Conservation (phyloP, 805 yeast genomes). For the Metschnikowia aberdeeniae region DNA sequence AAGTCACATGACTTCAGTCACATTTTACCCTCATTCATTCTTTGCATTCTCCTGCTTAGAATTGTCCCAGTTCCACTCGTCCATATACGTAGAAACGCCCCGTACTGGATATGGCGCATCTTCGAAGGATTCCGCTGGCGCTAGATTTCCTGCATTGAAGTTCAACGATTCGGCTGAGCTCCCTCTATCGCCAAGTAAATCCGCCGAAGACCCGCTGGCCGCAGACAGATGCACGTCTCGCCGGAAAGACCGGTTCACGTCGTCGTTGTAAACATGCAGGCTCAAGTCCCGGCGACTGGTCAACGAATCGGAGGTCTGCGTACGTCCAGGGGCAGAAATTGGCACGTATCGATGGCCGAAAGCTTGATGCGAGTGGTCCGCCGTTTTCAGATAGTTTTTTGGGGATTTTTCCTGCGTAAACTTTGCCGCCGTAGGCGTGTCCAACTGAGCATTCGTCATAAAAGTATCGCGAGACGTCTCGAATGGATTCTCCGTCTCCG, state of each 20-base stretch:
- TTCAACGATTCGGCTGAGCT: neutral
- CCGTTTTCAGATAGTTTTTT: too few relatives aligned
- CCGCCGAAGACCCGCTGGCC: slow-evolving; percentile 1
- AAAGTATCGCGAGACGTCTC: neutral
- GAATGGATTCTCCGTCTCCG: slow-evolving; percentile 11
- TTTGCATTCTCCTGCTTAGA: too few relatives aligned
- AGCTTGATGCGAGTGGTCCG: too few relatives aligned
- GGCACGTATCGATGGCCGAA: neutral
- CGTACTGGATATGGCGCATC: slow-evolving; percentile 17
- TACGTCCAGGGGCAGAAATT: neutral
- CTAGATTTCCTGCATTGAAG: neutral
- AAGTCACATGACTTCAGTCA: too few relatives aligned
- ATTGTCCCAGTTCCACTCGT: neutral
- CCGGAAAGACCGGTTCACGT: neutral
- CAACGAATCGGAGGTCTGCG: slow-evolving; percentile 3
- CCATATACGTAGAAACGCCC: slow-evolving; percentile 16
- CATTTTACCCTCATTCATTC: too few relatives aligned
- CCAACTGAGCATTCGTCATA: neutral
- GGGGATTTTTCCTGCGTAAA: neutral
- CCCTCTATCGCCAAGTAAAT: neutral
- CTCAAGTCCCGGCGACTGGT: slow-evolving; percentile 3
- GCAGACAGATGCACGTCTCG: slow-evolving; percentile 1
- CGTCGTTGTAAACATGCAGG: slow-evolving; percentile 1
- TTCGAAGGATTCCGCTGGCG: neutral
- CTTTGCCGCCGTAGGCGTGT: neutral